A percentile compares a stretch with the other conserved stretches of the same genome.
Conservation (phyloP, 1,284 basidiomycete species). For the Ceratobasidium sp. region DNA sequence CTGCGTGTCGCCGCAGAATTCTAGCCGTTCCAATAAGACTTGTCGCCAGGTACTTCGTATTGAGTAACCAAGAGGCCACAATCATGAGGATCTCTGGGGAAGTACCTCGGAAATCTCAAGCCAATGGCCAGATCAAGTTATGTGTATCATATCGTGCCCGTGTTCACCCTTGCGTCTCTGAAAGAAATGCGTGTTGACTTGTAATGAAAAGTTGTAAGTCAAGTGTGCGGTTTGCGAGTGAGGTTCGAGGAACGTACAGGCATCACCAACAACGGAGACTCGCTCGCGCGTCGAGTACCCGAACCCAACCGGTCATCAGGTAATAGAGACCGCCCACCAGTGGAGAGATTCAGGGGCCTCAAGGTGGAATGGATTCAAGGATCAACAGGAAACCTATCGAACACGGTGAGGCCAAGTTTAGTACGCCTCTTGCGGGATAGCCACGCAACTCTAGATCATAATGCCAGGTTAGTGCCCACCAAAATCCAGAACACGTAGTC, state of each 20-base stretch:
- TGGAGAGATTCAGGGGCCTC: constrained; percentile 69
- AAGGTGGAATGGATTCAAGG: constrained; percentile 77
- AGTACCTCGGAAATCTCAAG: constrained; percentile 78
- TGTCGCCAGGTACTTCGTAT: too few relatives aligned
- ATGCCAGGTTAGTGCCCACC: constrained; percentile 2
- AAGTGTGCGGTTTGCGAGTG: not conserved
- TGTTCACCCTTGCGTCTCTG: constrained; percentile 80
- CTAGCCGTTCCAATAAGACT: too few relatives aligned
- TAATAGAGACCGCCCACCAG: constrained; percentile 86
- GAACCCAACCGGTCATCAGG: constrained; percentile 84
- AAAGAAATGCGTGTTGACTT: constrained; percentile 83
- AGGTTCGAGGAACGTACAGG: constrained; percentile 60
- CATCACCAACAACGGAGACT: constrained; percentile 85
- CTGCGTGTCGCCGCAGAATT: too few relatives aligned
- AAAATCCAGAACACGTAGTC: constrained; percentile 52
- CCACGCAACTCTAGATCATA: constrained; percentile 63
- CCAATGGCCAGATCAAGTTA: constrained; percentile 86
- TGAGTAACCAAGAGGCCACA: too few relatives aligned
- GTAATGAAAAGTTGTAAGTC: constrained; percentile 24
- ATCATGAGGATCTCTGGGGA: constrained; percentile 76
- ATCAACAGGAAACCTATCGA: constrained; percentile 72
- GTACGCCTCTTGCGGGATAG: constrained; percentile 78
- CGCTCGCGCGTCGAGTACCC: constrained; percentile 75
- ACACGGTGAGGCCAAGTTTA: too few relatives aligned
- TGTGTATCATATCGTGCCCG: constrained; percentile 88